These are phyloP conservation scores for Coemansia sp. DNA, from an alignment of 192 early-diverging fungal species.

Conservation along the genomic window DNA sequence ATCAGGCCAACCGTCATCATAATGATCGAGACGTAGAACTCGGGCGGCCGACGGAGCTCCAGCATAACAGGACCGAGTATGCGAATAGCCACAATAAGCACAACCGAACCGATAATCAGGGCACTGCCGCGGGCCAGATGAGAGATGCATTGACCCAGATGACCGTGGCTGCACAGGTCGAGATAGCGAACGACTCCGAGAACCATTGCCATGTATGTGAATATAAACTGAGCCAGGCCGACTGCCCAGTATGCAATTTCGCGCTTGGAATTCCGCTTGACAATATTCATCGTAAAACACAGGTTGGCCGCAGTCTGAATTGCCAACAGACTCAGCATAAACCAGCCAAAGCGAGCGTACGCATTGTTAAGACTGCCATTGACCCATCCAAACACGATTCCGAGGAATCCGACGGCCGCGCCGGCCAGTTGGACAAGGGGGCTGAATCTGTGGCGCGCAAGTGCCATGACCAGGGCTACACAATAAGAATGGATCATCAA, in stretches of 20 bases:
- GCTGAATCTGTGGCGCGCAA: slow-evolving; percentile 54
- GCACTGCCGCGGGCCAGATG: slow-evolving; percentile 67
- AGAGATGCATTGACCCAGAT: slow-evolving; percentile 64
- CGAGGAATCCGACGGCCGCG: slow-evolving; percentile 44
- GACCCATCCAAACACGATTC: slow-evolving; percentile 59
- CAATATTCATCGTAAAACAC: slow-evolving; percentile 32
- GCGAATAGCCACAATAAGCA: slow-evolving; percentile 47
- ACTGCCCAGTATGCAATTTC: slow-evolving; percentile 43
- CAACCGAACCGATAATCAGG: slow-evolving; percentile 53
- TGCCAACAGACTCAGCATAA: slow-evolving; percentile 50
- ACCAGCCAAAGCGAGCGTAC: slow-evolving; percentile 59
- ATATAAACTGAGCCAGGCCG: slow-evolving; percentile 44
- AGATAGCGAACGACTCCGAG: slow-evolving; percentile 58
- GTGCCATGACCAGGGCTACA: slow-evolving; percentile 55
- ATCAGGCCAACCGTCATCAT: slow-evolving; percentile 59
- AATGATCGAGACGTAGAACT: slow-evolving; percentile 58
- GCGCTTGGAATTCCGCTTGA: slow-evolving; percentile 26
- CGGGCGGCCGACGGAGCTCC: slow-evolving; percentile 52
- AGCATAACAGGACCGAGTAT: slow-evolving; percentile 55
- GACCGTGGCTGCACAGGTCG: slow-evolving; percentile 58
- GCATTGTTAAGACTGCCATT: slow-evolving; percentile 53
- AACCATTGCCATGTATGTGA: slow-evolving; percentile 61
- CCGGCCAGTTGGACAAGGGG: slow-evolving; percentile 55
- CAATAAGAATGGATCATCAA: neutral
- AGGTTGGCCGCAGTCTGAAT: slow-evolving; percentile 52